phyloP scores from a whole-genome alignment of 2,329 filamentous ascomycete genomes.

The Ophiobolus disseminans region DNA sequence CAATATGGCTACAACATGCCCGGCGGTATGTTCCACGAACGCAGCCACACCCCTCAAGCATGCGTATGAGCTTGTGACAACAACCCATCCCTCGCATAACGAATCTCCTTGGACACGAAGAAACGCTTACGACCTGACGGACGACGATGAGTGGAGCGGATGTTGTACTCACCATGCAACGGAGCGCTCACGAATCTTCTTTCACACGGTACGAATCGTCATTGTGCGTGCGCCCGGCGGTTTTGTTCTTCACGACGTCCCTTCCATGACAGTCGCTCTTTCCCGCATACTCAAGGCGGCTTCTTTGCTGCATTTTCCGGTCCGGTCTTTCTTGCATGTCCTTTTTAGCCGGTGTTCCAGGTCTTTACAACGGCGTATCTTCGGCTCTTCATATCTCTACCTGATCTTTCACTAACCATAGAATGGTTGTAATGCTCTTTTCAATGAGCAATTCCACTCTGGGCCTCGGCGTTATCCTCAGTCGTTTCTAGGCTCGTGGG shows the following conservation, averaged over 20 bases:
- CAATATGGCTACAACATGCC: conserved; percentile 52
- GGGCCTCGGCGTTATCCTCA: conserved; percentile 32
- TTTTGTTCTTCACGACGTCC: conserved; percentile 16
- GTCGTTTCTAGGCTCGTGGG: conserved; percentile 29
- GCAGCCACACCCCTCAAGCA: conserved; percentile 53
- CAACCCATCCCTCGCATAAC: no score
- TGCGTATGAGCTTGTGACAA: conserved; percentile 46
- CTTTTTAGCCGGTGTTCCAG: conserved; percentile 36
- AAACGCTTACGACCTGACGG: conserved; percentile 43
- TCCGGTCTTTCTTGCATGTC: conserved; percentile 40
- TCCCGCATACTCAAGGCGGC: conserved; percentile 40
- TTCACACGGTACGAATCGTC: conserved; percentile 39
- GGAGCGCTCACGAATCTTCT: conserved; percentile 45
- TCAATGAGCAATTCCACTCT: conserved; percentile 39
- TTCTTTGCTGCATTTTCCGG: conserved; percentile 44
- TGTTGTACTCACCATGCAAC: conserved; percentile 25
- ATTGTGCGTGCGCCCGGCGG: conserved; percentile 31
- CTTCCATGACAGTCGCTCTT: conserved; percentile 19
- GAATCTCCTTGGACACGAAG: conserved; percentile 48
- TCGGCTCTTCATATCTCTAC: conserved; percentile 22
- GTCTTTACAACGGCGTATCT: conserved; percentile 21
- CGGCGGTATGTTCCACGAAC: conserved; percentile 54
- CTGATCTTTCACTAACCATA: conserved; percentile 32
- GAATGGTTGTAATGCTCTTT: conserved; percentile 43
- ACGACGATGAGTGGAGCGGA: conserved; percentile 46